Conservation (phyloP, 805 yeast genomes). For the Candida andamanensis region DNA sequence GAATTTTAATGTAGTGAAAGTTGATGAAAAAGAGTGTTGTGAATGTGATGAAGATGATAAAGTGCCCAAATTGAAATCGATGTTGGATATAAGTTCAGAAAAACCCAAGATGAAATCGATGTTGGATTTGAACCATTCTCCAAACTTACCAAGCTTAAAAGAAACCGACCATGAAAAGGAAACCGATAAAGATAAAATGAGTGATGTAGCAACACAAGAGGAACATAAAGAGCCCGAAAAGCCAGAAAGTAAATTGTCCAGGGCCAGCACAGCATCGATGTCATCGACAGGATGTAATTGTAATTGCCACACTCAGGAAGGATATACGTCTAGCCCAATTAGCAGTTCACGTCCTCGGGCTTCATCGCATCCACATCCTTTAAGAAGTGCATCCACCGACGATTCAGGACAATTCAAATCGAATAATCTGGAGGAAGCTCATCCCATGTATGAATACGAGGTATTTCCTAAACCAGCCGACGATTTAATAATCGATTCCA, state of each 20-base stretch:
- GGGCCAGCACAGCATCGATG: not conserved
- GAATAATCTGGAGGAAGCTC: conserved; percentile 2
- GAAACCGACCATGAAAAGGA: conserved; percentile 12
- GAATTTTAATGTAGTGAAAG: not conserved
- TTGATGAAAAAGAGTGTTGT: no score
- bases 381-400: not conserved
- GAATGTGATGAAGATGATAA: no score
- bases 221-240: not conserved
- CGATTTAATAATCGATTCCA: conserved; percentile 18
- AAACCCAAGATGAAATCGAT: conserved; percentile 21
- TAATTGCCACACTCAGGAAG: conserved; percentile 3
- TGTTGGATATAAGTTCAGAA: not conserved
- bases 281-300: conserved; percentile 1
- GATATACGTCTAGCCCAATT: not conserved
- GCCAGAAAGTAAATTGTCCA: conserved; percentile 1
- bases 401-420: conserved; percentile 1
- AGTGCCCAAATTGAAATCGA: not conserved
- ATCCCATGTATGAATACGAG: no score
- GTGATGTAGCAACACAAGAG: not conserved
- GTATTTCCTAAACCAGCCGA: conserved; percentile 6
- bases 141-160: conserved; percentile 25
- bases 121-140: conserved; percentile 19
- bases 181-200: conserved; percentile 5
- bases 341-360: conserved; percentile 1
- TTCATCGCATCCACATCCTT: conserved; percentile 3